phyloP scores from a whole-genome alignment of 129 eudicot species.

The Chrysanthemum seticuspe region DNA sequence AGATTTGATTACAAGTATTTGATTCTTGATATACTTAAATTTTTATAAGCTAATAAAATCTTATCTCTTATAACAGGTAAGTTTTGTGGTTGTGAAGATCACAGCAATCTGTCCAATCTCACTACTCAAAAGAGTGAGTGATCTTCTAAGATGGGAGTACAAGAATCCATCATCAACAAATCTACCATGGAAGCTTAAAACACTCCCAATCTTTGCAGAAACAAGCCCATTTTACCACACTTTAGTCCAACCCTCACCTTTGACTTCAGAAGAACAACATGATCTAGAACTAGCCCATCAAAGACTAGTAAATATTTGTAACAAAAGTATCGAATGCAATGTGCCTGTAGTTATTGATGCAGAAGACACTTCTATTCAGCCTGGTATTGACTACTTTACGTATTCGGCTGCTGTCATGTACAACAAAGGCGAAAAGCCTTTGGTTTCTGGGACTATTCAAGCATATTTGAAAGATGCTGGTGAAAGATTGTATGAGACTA shows the following conservation, averaged over 20 bases:
- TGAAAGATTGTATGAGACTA: conserved; percentile 60
- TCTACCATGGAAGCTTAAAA: conserved; percentile 85
- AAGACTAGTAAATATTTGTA: conserved; percentile 54
- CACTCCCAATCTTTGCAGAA: conserved; percentile 71
- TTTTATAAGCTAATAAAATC: background rate
- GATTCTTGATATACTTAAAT: background rate
- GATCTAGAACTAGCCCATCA: conserved; percentile 69
- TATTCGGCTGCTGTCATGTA: conserved; percentile 60
- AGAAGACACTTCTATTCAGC: conserved; percentile 85
- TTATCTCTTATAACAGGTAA: conserved; percentile 50
- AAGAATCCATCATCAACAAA: conserved; percentile 42
- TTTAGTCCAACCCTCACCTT: conserved; percentile 53
- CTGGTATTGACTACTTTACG: conserved; percentile 88
- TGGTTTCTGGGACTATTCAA: conserved; percentile 69
- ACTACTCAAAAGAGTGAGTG: conserved; percentile 71
- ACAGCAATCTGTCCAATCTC: conserved; percentile 71
- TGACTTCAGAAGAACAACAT: conserved; percentile 67
- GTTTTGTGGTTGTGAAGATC: conserved; percentile 89
- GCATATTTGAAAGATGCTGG: conserved; percentile 82
- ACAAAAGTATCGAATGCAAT: conserved; percentile 50
- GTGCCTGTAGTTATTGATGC: conserved; percentile 87
- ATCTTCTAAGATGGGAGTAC: conserved; percentile 84
- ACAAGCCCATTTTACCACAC: conserved; percentile 94
- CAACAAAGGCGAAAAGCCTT: conserved; percentile 43
- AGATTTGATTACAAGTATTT: background rate